These are phyloP conservation scores for Oryza nivara DNA, from an alignment of 176 grass and related monocot genomes.

Conservation along the genomic window DNA sequence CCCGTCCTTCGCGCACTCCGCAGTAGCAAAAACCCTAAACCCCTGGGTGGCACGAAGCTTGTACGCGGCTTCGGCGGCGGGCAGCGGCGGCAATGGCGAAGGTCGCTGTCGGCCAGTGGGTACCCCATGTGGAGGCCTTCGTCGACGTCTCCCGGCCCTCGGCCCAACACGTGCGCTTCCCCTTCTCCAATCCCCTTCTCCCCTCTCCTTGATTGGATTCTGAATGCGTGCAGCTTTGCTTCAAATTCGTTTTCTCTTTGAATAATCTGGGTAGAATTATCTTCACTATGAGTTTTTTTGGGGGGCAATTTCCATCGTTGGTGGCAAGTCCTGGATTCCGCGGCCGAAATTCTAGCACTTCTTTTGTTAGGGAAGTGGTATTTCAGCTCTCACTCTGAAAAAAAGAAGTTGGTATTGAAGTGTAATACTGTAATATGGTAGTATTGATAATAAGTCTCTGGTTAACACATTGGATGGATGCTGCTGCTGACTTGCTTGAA, in stretches of 20 bases:
- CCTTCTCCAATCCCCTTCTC: conserved; percentile 11
- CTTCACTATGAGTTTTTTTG: not conserved
- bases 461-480: not conserved
- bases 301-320: no score
- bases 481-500: conserved; percentile 8
- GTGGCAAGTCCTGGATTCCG: no score
- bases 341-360: no score
- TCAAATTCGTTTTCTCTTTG: not conserved
- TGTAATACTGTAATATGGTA: not conserved
- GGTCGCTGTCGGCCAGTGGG: conserved; percentile 52
- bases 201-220: not conserved
- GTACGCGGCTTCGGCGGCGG: not conserved
- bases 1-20: not conserved
- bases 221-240: not conserved
- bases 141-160: conserved; percentile 57
- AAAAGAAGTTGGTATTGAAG: not conserved
- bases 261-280: not conserved
- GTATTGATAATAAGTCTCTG: not conserved
- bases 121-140: conserved; percentile 66
- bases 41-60: conserved; percentile 23
- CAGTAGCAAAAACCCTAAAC: conserved; percentile 51
- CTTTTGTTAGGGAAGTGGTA: not conserved
- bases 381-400: no score
- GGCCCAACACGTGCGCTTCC: conserved; percentile 50
- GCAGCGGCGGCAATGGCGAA: conserved; percentile 49